These are phyloP conservation scores for Tylopilus felleus DNA, from an alignment of 768 basidiomycete species.

Conservation along the genomic window DNA sequence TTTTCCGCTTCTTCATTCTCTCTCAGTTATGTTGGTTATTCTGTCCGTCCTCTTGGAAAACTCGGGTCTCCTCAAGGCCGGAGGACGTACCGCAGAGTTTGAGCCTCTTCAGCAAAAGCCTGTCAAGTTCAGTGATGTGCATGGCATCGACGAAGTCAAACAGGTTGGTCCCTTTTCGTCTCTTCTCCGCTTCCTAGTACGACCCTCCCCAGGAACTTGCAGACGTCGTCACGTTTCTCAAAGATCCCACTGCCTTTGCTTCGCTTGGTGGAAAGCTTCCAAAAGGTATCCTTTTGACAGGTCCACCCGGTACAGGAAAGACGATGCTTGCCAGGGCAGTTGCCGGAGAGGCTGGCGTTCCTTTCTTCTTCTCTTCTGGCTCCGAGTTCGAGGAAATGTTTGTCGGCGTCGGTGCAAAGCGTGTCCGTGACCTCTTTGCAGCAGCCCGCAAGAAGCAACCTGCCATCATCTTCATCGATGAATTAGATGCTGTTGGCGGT, in stretches of 20 bases:
- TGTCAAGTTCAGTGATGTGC: conserved; percentile 92
- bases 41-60: conserved; percentile 90
- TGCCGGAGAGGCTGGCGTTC: conserved; percentile 96
- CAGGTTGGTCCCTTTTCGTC: conserved; percentile 48
- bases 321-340: conserved; percentile 90
- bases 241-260: conserved; percentile 87
- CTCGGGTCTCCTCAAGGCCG: conserved; percentile 88
- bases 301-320: conserved; percentile 85
- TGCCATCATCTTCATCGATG: conserved; percentile 98
- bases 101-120: conserved; percentile 76
- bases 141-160: conserved; percentile 97
- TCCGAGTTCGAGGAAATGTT: conserved; percentile 99
- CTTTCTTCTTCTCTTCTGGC: conserved; percentile 95
- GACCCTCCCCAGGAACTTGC: conserved; percentile 65
- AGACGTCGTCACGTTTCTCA: conserved; percentile 94
- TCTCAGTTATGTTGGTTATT: conserved; percentile 74
- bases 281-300: conserved; percentile 90
- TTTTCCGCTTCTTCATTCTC: conserved; percentile 3
- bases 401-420: conserved; percentile 91
- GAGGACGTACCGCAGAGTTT: conserved; percentile 76
- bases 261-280: conserved; percentile 91
- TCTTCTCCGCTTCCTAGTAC: background rate
- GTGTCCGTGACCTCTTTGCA: conserved; percentile 92
- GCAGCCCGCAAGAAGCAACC: conserved; percentile 93
- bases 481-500: conserved; percentile 90